Base-by-base conservation (phyloP, 495 filamentous ascomycete species). In the Acidomyces sp. region DNA sequence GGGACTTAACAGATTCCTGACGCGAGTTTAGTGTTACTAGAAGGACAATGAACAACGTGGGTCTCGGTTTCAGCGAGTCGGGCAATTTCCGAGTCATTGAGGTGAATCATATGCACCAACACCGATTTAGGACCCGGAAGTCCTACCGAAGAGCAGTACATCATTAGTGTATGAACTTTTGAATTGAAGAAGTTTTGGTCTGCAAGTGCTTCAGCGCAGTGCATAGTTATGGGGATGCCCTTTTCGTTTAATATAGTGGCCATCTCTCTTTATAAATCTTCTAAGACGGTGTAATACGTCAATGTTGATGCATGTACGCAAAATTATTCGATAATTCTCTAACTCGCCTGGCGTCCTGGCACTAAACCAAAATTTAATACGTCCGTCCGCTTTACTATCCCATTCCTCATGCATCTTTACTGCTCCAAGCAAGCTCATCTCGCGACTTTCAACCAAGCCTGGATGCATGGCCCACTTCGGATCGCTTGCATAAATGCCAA, bases 341-440 rank as follows among this genome's bases (percentile, higher is more conserved):
- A 15, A 42, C 41, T 65, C 65, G 34, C 68, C 64, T 10, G 68
- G 65, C 5, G 68, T 69, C 26, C 64, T 55, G 0, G 66, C 67
- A 12, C 65, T 66, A 50, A 69, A 68, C 68, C 68, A 71, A 5
- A 71, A 64, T 1, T 61, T 55, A 26, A 71, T 66, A 3, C 68
- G 54, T 37, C 63, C 65, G 43, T 68, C 54, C 23, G 46, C 48
- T 23, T 22, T 36, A n/a, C 49, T 44, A 48, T 68, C 62, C 65
- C 65, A 70, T 31, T 63, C 67, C 55, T 66, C 59, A 54, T 59
- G 61, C 63, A 64, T 66, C 16, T 55, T 53, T 13, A 70, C 13
- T 2, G 61, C 62, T 0, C 64, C 65, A 6, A 57, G 30, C 1
- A 70, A 55, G 0, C 63, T 67, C n/a, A 53, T 65, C 39, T 66